Conservation (phyloP, 2,329 filamentous ascomycete species). For the Xylariaceae sp. region DNA sequence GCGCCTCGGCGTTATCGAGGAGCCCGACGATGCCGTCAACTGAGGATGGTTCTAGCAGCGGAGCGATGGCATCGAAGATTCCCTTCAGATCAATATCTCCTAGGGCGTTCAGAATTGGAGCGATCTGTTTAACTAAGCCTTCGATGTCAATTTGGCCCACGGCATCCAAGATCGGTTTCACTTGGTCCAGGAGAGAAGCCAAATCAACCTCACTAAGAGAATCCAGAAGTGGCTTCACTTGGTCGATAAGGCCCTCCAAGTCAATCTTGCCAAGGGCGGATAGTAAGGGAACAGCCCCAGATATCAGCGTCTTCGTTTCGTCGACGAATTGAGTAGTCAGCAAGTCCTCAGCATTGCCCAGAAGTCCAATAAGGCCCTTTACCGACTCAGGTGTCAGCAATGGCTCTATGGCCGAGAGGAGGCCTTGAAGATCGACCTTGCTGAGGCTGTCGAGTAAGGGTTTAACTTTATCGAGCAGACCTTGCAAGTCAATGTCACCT, state of each 20-base stretch:
- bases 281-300: conserved; percentile 31
- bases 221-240: conserved; percentile 38
- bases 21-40: conserved; percentile 42
- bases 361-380: conserved; percentile 33
- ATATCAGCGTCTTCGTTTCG: conserved; percentile 31
- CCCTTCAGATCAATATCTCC: conserved; percentile 39
- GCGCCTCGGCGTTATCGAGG: conserved; percentile 42
- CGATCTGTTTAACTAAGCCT: conserved; percentile 40
- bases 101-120: conserved; percentile 40
- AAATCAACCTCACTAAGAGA: conserved; percentile 30
- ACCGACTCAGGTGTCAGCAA: conserved; percentile 39
- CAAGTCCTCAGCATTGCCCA: conserved; percentile 35
- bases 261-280: conserved; percentile 34
- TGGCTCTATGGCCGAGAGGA: conserved; percentile 40
- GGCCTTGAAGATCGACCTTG: conserved; percentile 39
- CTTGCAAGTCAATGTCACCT: conserved; percentile 39
- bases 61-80: conserved; percentile 39
- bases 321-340: conserved; percentile 31
- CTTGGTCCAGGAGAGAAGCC: conserved; percentile 16
- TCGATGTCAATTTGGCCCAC: conserved; percentile 39
- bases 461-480: conserved; percentile 33
- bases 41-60: conserved; percentile 39
- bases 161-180: conserved; percentile 26
- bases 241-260: conserved; percentile 35
- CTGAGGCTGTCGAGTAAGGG: conserved; percentile 40